These are phyloP conservation scores for Trypanosoma melophagium DNA, from an alignment of 208 protist species.

Conservation along the genomic window DNA sequence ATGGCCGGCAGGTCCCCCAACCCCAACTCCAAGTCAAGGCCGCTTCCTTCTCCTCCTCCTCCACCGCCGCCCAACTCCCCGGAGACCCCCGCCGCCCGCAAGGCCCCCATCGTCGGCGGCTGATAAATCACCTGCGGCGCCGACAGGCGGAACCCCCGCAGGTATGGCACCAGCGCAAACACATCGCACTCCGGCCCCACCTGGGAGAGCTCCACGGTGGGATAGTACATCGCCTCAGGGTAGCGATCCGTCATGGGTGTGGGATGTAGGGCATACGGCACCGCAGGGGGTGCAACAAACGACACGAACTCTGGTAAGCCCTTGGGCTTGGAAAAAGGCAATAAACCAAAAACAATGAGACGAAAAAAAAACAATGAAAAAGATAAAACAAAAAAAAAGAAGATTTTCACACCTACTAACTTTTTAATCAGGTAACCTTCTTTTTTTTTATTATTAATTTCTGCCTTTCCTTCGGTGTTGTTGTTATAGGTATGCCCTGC, in stretches of 20 bases:
- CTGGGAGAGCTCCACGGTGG: constrained; percentile 1
- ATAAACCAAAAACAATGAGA: constrained; percentile 12
- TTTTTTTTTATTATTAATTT: background rate
- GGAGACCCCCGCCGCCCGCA: constrained; percentile 40
- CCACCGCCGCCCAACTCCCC: constrained; percentile 29
- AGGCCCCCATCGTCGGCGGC: constrained; percentile 50
- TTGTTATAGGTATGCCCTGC: too few species aligned
- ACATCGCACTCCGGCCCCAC: constrained; percentile 7
- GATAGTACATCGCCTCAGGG: constrained; percentile 21
- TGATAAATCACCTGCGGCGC: constrained; percentile 47
- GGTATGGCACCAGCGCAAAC: constrained; percentile 42
- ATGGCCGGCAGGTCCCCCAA: constrained; percentile 47
- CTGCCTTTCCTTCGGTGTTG: too few species aligned
- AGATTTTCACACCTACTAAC: constrained; percentile 4
- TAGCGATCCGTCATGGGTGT: constrained; percentile 13
- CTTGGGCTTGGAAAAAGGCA: background rate
- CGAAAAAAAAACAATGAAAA: constrained; percentile 13
- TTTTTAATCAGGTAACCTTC: constrained; percentile 1
- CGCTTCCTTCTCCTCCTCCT: too few species aligned
- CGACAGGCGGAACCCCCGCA: constrained; percentile 32
- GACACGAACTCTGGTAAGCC: too few species aligned
- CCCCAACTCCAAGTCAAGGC: constrained; percentile 22
- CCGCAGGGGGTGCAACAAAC: background rate
- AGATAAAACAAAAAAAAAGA: constrained; percentile 12
- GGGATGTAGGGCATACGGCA: background rate